A percentile compares a stretch with the other conserved stretches of the same genome.
These are phyloP conservation scores for Sclerospora graminicola DNA, from an alignment of 352 stramenopile genomes.

Conservation along the genomic window DNA sequence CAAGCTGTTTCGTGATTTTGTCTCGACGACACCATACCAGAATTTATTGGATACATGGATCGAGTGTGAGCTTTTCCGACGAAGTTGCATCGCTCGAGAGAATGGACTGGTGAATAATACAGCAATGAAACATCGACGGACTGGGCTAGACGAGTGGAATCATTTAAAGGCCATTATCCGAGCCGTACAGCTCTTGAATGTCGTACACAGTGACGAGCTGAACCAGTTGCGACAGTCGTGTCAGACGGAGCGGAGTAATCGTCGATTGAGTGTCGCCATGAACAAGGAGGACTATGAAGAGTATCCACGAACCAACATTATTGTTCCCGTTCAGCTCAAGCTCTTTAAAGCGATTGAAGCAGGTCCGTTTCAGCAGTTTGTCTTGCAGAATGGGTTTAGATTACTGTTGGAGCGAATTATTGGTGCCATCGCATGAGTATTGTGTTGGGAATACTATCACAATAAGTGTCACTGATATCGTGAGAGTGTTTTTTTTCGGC, in stretches of 20 bases:
- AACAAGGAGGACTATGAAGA: constrained; percentile 47
- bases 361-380: constrained; percentile 71
- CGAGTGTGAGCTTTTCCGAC: constrained; percentile 71
- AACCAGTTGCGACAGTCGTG: constrained; percentile 48
- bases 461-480: constrained; percentile 11
- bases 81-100: constrained; percentile 55
- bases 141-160: constrained; percentile 66
- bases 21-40: constrained; percentile 48
- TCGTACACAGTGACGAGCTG: constrained; percentile 48
- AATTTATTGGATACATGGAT: constrained; percentile 76
- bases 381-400: constrained; percentile 61
- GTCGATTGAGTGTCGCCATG: constrained; percentile 55
- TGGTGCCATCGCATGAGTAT: constrained; percentile 43
- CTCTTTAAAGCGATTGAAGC: constrained; percentile 72
- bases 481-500: neutral
- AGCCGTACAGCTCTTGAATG: constrained; percentile 39
- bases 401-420: constrained; percentile 63
- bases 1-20: constrained; percentile 77
- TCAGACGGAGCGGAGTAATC: constrained; percentile 55
- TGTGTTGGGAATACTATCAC: constrained; percentile 8
- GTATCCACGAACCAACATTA: constrained; percentile 61
- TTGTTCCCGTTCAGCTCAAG: constrained; percentile 62
- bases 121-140: constrained; percentile 20
- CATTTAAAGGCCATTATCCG: constrained; percentile 62
- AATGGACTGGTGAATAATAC: constrained; percentile 27